phyloP scores from a whole-genome alignment of 306 rosid species.

The Trichosanthes truncata region DNA sequence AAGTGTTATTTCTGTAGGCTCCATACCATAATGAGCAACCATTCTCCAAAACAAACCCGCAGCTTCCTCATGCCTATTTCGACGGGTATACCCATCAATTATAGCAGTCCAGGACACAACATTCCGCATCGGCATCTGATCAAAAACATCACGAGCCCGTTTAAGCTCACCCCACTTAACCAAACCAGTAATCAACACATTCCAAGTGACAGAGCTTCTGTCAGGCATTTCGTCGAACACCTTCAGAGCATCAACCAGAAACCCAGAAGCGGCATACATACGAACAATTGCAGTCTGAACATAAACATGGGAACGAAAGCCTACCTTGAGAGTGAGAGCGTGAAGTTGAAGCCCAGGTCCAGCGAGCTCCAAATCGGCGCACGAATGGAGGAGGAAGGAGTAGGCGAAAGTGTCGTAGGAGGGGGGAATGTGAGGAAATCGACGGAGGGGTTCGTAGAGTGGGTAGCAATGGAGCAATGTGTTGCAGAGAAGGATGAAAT shows the following conservation, averaged over 20 bases:
- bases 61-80: conserved; percentile 39
- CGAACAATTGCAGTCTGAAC: conserved; percentile 50
- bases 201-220: conserved; percentile 50
- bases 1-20: conserved; percentile 52
- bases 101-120: conserved; percentile 68
- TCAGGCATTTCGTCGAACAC: conserved; percentile 51
- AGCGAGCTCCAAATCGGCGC: conserved; percentile 18
- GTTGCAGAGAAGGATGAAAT: conserved; percentile 38
- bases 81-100: conserved; percentile 46
- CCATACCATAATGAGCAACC: conserved; percentile 34
- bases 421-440: neutral
- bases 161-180: conserved; percentile 46
- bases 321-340: conserved; percentile 38
- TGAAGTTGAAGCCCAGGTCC: conserved; percentile 44
- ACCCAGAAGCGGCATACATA: conserved; percentile 35
- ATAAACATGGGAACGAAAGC: conserved; percentile 49
- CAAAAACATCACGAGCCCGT: conserved; percentile 38
- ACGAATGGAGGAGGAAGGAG: conserved; percentile 44
- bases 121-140: conserved; percentile 38
- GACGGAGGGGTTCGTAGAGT: conserved; percentile 14
- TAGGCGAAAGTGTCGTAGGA: conserved; percentile 45
- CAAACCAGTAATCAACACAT: conserved; percentile 52
- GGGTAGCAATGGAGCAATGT: conserved; percentile 35
- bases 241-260: conserved; percentile 26
- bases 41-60: conserved; percentile 38